phyloP scores from a whole-genome alignment of 176 grass and related monocot species.

The Eragrostis curvula region DNA sequence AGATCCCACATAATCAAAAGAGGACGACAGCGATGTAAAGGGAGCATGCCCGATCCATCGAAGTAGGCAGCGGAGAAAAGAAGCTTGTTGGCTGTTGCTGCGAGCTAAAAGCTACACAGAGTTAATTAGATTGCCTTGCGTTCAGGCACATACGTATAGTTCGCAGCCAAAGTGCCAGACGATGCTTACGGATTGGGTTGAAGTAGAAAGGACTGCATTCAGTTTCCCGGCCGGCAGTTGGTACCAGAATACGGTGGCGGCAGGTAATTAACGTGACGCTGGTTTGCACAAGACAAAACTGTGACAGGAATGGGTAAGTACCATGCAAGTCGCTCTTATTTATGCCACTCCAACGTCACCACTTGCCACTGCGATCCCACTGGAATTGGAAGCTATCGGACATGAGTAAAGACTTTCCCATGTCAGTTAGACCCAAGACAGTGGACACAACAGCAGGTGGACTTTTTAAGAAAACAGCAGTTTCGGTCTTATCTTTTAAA shows the following conservation, averaged over 20 bases:
- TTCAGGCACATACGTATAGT: background rate
- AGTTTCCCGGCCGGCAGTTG: background rate
- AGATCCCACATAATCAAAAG: no score
- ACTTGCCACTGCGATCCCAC: background rate
- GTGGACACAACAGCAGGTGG: no score
- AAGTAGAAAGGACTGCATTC: background rate
- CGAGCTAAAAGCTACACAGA: background rate
- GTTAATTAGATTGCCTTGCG: background rate
- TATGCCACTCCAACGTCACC: background rate
- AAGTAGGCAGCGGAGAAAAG: background rate
- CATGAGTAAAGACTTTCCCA: background rate
- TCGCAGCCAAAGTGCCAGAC: background rate
- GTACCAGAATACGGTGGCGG: background rate
- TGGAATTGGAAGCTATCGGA: no score
- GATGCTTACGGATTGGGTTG: background rate
- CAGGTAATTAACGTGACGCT: background rate
- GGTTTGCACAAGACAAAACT: background rate
- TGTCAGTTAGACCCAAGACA: no score
- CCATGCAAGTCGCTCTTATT: background rate
- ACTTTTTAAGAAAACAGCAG: no score
- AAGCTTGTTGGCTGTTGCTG: background rate
- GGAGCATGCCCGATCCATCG: background rate
- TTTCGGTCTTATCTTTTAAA: no score
- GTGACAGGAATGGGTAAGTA: background rate
- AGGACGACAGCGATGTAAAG: background rate